Conservation (phyloP, 495 filamentous ascomycete genomes). For the Aspergillus cristatus region DNA sequence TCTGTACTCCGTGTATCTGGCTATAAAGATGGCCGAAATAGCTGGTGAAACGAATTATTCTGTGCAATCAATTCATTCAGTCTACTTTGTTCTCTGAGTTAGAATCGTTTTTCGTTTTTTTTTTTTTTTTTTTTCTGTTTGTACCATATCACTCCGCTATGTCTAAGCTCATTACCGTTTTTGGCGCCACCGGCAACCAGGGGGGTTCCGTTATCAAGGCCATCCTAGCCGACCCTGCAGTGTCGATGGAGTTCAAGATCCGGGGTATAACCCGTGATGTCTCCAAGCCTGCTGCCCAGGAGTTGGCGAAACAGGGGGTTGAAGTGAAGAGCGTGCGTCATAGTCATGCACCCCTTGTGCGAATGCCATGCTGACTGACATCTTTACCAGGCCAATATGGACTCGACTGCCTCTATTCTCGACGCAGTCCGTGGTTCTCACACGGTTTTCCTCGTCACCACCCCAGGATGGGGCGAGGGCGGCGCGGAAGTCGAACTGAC, state of each 20-base stretch:
- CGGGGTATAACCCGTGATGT: constrained; percentile 48
- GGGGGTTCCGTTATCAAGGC: constrained; percentile 45
- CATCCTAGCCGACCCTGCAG: constrained; percentile 35
- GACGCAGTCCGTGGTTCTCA: constrained; percentile 21
- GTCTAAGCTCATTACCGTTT: constrained; percentile 37
- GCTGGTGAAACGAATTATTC: no score
- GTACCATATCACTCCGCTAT: no score
- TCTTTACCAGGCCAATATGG: constrained; percentile 38
- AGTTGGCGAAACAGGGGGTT: background rate
- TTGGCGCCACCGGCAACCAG: constrained; percentile 33
- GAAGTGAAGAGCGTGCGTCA: background rate
- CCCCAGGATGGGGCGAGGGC: no score
- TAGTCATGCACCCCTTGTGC: no score
- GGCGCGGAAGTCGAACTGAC: constrained; percentile 28
- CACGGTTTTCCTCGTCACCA: constrained; percentile 5
- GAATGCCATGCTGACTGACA: no score
- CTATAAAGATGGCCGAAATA: no score
- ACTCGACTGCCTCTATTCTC: constrained; percentile 34
- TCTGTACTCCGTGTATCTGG: no score
- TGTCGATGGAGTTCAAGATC: constrained; percentile 38
- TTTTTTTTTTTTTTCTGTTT: no score
- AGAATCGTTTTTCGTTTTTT: no score
- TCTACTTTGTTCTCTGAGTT: no score
- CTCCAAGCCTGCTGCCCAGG: constrained; percentile 20
- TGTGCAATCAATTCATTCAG: no score